phyloP scores from a whole-genome alignment of 2,329 filamentous ascomycete species.

The Hansfordia pulvinata region DNA sequence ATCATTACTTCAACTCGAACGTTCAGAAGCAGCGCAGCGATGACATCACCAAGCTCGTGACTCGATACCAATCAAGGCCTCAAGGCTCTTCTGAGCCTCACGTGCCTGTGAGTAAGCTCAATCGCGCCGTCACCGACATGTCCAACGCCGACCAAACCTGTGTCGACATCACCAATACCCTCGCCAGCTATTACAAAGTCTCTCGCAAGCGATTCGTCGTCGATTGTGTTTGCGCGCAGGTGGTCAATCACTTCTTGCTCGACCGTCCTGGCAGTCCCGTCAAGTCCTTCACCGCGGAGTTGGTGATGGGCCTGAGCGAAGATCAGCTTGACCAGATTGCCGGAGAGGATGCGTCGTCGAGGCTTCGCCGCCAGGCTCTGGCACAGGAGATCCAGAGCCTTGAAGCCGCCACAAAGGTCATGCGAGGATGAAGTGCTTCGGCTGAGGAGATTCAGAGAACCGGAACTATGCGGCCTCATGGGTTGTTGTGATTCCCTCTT shows the following conservation, averaged over 20 bases:
- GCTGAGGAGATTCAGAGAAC: no score
- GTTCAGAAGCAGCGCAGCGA: background rate
- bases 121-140: no score
- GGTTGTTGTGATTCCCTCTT: no score
- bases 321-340: conserved; percentile 30
- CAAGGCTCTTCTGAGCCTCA: no score
- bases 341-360: conserved; percentile 25
- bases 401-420: conserved; percentile 10
- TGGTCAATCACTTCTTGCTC: conserved; percentile 28
- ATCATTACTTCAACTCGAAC: conserved; percentile 32
- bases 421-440: conserved; percentile 3
- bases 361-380: conserved; percentile 19
- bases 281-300: conserved; percentile 26
- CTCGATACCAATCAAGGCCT: background rate
- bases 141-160: conserved; percentile 16
- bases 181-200: conserved; percentile 37
- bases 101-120: no score
- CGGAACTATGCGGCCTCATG: no score
- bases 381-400: conserved; percentile 23
- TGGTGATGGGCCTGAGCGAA: conserved; percentile 23
- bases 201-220: conserved; percentile 36
- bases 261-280: conserved; percentile 26
- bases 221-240: conserved; percentile 35
- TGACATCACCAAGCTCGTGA: background rate
- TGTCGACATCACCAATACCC: conserved; percentile 33